Evolutionary conservation across 1,284 basidiomycete species (phyloP).

Genomic region (Rhodotorula sp.): DNA sequence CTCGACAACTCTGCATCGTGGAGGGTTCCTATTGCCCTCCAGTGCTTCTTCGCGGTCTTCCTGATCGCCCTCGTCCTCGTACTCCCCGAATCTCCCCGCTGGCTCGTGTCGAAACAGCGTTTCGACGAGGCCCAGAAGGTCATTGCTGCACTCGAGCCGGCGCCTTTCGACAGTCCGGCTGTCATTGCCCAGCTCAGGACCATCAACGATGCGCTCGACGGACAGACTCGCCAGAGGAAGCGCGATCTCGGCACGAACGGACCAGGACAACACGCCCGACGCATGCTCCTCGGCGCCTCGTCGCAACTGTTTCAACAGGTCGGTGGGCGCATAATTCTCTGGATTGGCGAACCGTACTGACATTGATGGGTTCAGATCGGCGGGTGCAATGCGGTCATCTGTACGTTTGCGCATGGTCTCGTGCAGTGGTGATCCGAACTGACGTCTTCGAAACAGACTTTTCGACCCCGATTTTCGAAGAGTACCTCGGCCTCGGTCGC

Average conservation of each 20-base stretch:
- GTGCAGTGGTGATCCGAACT: background rate
- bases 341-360: too few species aligned
- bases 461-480: slow-evolving; percentile 52
- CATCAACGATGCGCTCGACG: too few species aligned
- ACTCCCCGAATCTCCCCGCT: slow-evolving; percentile 53
- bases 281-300: slow-evolving; percentile 54
- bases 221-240: slow-evolving; percentile 24
- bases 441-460: slow-evolving; percentile 44
- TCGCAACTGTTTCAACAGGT: slow-evolving; percentile 56
- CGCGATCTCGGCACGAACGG: slow-evolving; percentile 52
- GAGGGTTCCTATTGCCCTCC: slow-evolving; percentile 52
- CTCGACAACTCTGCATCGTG: slow-evolving; percentile 49
- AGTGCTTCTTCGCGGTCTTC: slow-evolving; percentile 55
- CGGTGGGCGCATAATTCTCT: slow-evolving; percentile 44
- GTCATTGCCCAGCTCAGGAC: too few species aligned
- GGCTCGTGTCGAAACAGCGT: slow-evolving; percentile 48
- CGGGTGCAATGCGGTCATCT: slow-evolving; percentile 52
- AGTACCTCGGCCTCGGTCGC: slow-evolving; percentile 50
- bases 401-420: background rate
- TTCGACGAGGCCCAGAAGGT: slow-evolving; percentile 48
- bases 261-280: slow-evolving; percentile 54
- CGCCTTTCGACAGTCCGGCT: too few species aligned
- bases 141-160: slow-evolving; percentile 48
- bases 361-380: too few species aligned
- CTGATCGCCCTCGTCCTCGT: slow-evolving; percentile 45